Evolutionary conservation across 1,139 yeast species (phyloP), one percentile per base, ranked within the genome.

Genomic region (Nakaseomyces sp.): DNA sequence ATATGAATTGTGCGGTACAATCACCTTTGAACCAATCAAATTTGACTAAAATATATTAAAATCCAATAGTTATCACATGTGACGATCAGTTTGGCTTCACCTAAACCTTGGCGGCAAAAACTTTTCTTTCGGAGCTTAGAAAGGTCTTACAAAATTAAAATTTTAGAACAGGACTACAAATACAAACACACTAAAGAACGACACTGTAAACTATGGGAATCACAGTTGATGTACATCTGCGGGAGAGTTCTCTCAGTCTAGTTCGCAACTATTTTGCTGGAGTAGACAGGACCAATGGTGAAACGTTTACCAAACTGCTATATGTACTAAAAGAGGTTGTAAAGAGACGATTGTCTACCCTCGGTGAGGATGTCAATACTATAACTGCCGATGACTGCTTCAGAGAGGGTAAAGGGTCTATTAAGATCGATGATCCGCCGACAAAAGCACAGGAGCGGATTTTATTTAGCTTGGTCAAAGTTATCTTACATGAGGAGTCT

Each of bases 401-500:
- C 31, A 15, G 39, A 6, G 56, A 55, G n/a, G 62, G 59, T 1
- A 55, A 55, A 39, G 60, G 61, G 5, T 52, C 52, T 26, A 47
- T 50, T 10, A 50, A 49, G 40, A 53, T 51, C 13, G 42, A 43
- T 12, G 53, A 49, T 8, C 55, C 55, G 2, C 57, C 63, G 1
- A 48, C 55, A 2, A 52, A 50, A 16, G 54, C 63, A 3, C 61
- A 60, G 36, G 48, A 43, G 13, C 52, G 52, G 15, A 47, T 60
- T 5, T 49, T 60, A 9, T 50, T 50, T 36, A 57, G 59, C 46
- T 41, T 60, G 7, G 41, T 55, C 9, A 58, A 55, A 38, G 63
- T 60, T 4, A 41, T 58, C 1, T 53, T 57, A 24, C 58, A 59
- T 43, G 61, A 58, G 43, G 32, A 29, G 32, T 39, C 53, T 24